Percentiles rank a stretch among this genome's conserved stretches.
Evolutionary conservation across 768 basidiomycete species (phyloP).

Genomic region (Trametes cubensis): DNA sequence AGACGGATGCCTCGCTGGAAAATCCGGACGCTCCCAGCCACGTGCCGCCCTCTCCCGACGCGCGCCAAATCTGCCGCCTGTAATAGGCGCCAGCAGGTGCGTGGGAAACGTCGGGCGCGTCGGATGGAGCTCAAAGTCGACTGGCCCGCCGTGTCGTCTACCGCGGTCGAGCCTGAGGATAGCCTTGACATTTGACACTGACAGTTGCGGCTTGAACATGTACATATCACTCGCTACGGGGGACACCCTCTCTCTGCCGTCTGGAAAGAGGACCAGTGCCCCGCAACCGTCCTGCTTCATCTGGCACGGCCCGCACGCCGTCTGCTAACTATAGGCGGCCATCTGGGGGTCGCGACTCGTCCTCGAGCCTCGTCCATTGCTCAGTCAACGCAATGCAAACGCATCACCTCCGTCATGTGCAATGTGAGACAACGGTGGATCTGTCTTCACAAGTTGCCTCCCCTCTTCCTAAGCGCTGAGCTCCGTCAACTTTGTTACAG

Average conservation of each 20-base stretch:
- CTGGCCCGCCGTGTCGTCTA: no score
- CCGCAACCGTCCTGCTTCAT: neutral
- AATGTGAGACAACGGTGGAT: conserved; percentile 12
- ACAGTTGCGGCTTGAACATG: no score
- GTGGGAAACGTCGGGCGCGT: no score
- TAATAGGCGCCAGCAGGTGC: no score
- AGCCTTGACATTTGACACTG: no score
- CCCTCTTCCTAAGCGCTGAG: neutral
- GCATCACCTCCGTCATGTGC: conserved; percentile 4
- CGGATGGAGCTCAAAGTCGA: no score
- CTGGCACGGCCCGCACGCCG: neutral
- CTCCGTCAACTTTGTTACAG: no score
- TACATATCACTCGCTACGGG: neutral
- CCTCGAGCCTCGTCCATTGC: neutral
- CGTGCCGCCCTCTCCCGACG: neutral
- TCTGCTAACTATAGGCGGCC: conserved; percentile 4
- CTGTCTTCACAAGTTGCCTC: conserved; percentile 9
- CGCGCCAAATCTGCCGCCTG: neutral
- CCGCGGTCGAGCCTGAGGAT: no score
- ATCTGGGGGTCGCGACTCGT: neutral
- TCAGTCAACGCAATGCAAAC: no score
- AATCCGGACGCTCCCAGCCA: conserved; percentile 19
- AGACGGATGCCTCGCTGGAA: conserved; percentile 23
- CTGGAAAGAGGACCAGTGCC: no score
- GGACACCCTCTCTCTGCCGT: no score